Evolutionary conservation across 1,284 basidiomycete species (phyloP).

Genomic region (Spongiforma sp.): DNA sequence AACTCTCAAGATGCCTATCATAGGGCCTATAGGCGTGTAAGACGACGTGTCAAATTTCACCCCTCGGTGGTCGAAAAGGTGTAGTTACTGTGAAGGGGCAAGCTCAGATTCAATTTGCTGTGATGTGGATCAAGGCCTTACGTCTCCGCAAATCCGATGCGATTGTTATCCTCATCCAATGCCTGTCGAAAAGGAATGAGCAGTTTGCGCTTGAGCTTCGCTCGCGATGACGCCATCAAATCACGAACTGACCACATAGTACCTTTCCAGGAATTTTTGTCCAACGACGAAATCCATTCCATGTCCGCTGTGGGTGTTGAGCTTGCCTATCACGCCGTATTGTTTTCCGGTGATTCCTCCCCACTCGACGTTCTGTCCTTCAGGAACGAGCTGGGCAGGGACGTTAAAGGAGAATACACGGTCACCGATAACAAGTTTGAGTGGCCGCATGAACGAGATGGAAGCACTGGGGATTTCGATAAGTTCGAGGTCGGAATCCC

Average conservation of each 20-base stretch:
- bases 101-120: too few species aligned
- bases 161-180: too few species aligned
- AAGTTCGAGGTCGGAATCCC: conserved; percentile 20
- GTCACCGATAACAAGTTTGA: conserved; percentile 25
- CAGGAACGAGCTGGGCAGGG: conserved; percentile 31
- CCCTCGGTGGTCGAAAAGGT: too few species aligned
- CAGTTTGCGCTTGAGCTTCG: too few species aligned
- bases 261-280: conserved; percentile 37
- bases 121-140: too few species aligned
- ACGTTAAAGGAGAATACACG: conserved; percentile 23
- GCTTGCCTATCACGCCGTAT: conserved; percentile 22
- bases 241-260: conserved; percentile 25
- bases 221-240: too few species aligned
- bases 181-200: too few species aligned
- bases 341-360: conserved; percentile 20
- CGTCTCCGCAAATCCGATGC: too few species aligned
- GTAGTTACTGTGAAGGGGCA: too few species aligned
- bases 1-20: too few species aligned
- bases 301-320: conserved; percentile 13
- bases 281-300: conserved; percentile 34
- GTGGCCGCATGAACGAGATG: conserved; percentile 22
- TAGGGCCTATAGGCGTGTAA: too few species aligned
- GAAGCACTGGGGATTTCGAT: conserved; percentile 24
- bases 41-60: too few species aligned
- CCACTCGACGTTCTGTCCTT: conserved; percentile 19